Conservation (phyloP, 306 rosid species). For the apple (Malus domestica) region DNA sequence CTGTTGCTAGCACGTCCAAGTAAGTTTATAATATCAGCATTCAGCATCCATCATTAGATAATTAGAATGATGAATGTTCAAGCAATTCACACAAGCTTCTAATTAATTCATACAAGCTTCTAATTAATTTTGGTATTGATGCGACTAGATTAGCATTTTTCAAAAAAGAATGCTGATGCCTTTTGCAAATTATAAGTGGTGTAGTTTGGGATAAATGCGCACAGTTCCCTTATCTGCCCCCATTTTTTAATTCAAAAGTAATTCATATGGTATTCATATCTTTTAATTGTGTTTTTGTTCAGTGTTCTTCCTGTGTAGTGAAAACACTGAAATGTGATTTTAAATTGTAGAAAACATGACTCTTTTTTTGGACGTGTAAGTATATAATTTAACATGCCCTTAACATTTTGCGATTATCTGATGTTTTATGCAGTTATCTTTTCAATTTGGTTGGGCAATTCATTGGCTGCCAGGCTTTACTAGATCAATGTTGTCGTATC, state of each 20-base stretch:
- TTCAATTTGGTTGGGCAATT: conserved; percentile 76
- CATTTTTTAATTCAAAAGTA: not conserved
- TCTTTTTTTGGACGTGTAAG: not conserved
- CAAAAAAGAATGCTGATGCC: not conserved
- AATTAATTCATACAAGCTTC: not conserved
- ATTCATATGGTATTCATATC: not conserved
- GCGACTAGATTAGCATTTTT: not conserved
- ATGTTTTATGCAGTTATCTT: conserved; percentile 59
- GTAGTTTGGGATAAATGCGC: not conserved
- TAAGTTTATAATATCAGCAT: conserved; percentile 33
- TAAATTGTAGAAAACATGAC: not conserved
- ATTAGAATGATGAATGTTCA: not conserved
- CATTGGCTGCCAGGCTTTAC: conserved; percentile 51
- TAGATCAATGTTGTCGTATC: conserved; percentile 70
- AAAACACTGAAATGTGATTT: not conserved
- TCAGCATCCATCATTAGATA: not conserved
- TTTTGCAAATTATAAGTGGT: not conserved
- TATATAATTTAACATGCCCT: not conserved
- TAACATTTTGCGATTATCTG: not conserved
- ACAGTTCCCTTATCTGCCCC: not conserved
- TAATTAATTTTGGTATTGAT: not conserved
- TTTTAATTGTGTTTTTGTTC: not conserved
- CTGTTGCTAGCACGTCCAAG: conserved; percentile 76
- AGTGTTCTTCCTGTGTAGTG: not conserved
- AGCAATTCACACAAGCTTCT: not conserved